Evolutionary conservation across 179 eudicot genomes (phyloP).

Genomic region (Silene noctiflora): DNA sequence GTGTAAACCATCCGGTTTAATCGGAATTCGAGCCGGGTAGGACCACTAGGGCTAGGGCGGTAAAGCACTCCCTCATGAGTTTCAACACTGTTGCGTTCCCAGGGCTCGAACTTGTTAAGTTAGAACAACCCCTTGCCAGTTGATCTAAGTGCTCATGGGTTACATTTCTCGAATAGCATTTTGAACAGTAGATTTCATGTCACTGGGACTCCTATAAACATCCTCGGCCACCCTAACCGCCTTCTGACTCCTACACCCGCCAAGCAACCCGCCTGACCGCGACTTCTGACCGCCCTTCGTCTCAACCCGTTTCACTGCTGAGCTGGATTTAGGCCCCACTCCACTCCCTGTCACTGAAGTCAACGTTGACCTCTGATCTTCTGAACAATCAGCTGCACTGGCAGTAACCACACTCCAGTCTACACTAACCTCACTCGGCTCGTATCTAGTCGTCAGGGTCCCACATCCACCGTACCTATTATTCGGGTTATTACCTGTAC

Average conservation of each 20-base stretch:
- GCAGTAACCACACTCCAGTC: slow-evolving; percentile 94
- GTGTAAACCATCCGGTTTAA: too few relatives aligned
- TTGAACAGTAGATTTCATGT: slow-evolving; percentile 16
- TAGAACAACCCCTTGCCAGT: too few relatives aligned
- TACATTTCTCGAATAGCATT: too few relatives aligned
- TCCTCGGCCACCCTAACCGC: slow-evolving; percentile 54
- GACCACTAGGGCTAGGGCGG: too few relatives aligned
- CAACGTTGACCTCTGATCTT: slow-evolving; percentile 20
- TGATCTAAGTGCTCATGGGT: too few relatives aligned
- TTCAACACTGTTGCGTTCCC: too few relatives aligned
- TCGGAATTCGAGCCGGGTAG: too few relatives aligned
- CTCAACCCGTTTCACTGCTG: neutral
- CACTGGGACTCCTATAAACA: slow-evolving; percentile 22
- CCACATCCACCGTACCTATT: slow-evolving; percentile 9
- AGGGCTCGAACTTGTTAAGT: too few relatives aligned
- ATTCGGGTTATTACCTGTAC: slow-evolving; percentile 31
- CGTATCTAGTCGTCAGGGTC: slow-evolving; percentile 46
- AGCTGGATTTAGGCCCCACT: slow-evolving; percentile 11
- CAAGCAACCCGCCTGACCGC: slow-evolving; percentile 29
- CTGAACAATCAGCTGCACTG: slow-evolving; percentile 59
- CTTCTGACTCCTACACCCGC: slow-evolving; percentile 56
- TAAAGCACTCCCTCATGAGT: too few relatives aligned
- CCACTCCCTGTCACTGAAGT: slow-evolving; percentile 10
- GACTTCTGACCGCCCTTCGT: slow-evolving; percentile 27
- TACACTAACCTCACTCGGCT: slow-evolving; percentile 93